Conservation (phyloP, 1,284 basidiomycete species). For the Singerocomus inundabilis region DNA sequence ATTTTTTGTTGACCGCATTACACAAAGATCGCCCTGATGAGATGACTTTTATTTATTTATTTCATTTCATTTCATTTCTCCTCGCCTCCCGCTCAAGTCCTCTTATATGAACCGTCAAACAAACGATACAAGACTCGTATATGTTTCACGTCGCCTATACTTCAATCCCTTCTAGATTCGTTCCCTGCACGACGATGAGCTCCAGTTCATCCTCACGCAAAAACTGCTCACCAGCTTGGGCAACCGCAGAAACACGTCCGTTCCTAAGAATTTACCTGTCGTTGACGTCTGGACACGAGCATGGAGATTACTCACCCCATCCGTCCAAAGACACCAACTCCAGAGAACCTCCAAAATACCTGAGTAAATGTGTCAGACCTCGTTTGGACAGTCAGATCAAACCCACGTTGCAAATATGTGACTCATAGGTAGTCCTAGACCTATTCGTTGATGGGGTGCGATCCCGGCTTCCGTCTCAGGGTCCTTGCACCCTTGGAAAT, state of each 20-base stretch:
- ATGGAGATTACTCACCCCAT: constrained; percentile 55
- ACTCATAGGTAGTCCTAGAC: constrained; percentile 82
- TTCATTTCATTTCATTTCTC: no score
- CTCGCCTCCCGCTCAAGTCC: no score
- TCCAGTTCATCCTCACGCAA: neutral
- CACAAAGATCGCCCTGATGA: no score
- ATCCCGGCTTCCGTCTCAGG: constrained; percentile 48
- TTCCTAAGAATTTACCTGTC: constrained; percentile 45
- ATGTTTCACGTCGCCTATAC: constrained; percentile 40
- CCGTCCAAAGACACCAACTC: constrained; percentile 82
- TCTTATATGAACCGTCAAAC: no score
- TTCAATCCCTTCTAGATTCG: constrained; percentile 80
- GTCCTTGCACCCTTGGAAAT: constrained; percentile 30
- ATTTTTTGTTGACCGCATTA: constrained; percentile 15
- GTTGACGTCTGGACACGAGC: neutral
- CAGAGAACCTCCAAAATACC: constrained; percentile 80
- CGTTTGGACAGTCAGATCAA: neutral
- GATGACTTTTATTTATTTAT: no score
- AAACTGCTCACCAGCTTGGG: constrained; percentile 69
- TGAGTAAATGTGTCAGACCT: constrained; percentile 28
- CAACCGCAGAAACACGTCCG: constrained; percentile 77
- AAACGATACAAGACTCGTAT: neutral
- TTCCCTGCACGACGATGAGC: constrained; percentile 52
- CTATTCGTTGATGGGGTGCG: constrained; percentile 62
- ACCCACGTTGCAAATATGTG: constrained; percentile 78